Evolutionary conservation across 2,329 filamentous ascomycete genomes (phyloP).

Genomic region (Fusarium goolgardi): DNA sequence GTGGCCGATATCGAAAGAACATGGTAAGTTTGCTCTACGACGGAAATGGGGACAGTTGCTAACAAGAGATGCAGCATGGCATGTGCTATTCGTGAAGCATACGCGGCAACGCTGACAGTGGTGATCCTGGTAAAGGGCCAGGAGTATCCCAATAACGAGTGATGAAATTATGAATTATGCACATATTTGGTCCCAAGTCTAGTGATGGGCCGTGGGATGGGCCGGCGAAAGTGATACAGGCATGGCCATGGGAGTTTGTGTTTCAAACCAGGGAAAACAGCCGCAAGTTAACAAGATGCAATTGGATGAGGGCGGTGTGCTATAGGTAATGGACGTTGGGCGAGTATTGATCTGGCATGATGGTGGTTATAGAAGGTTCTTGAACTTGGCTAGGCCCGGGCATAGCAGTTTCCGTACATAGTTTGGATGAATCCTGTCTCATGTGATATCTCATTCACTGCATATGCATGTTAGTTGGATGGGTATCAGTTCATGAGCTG

Average conservation of each 20-base stretch:
- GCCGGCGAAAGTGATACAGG: conserved; percentile 18
- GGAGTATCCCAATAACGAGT: conserved; percentile 58
- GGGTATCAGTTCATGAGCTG: conserved; percentile 14
- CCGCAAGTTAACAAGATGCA: neutral
- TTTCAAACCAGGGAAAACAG: conserved; percentile 18
- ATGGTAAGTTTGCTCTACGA: conserved; percentile 61
- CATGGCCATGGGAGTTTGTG: conserved; percentile 25
- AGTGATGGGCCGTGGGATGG: conserved; percentile 21
- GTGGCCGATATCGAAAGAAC: conserved; percentile 76
- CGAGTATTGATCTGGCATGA: conserved; percentile 16
- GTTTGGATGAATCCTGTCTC: neutral
- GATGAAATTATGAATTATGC: conserved; percentile 46
- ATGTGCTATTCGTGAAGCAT: conserved; percentile 80
- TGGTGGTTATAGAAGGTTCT: conserved; percentile 13
- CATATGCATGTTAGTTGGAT: conserved; percentile 3
- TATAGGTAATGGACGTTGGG: conserved; percentile 16
- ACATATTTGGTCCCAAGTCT: conserved; percentile 21
- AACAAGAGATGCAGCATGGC: conserved; percentile 65
- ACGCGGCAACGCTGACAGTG: conserved; percentile 77
- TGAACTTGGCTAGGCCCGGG: conserved; percentile 9
- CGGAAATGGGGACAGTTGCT: conserved; percentile 6
- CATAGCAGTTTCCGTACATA: conserved; percentile 2
- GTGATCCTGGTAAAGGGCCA: conserved; percentile 72
- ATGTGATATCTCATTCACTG: conserved; percentile 12
- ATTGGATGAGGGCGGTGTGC: conserved; percentile 24